Conservation (phyloP, 23 red algal genomes). For the Gracilariopsis chorda region DNA sequence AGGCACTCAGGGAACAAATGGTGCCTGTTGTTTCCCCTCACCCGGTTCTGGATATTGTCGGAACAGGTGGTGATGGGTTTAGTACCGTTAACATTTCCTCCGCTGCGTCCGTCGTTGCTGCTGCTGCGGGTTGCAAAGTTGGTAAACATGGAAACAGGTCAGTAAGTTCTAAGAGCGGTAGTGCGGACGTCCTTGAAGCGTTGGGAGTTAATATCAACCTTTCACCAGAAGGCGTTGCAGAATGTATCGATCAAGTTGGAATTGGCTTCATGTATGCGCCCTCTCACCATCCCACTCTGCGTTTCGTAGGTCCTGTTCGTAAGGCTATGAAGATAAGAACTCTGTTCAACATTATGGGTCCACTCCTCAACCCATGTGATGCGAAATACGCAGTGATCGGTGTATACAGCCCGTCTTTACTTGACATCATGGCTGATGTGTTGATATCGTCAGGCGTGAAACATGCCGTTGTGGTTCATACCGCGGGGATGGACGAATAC, state of each 20-base stretch:
- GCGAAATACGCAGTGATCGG: constrained; percentile 78
- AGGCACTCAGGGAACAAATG: constrained; percentile 57
- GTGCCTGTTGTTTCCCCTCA: constrained; percentile 28
- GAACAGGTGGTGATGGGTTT: constrained; percentile 93
- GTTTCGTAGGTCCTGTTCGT: constrained; percentile 63
- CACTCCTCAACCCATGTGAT: constrained; percentile 83
- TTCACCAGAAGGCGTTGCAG: constrained; percentile 50
- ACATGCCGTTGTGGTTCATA: constrained; percentile 81
- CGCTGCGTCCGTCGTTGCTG: constrained; percentile 80
- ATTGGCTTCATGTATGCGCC: constrained; percentile 98
- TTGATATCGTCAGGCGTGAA: constrained; percentile 62
- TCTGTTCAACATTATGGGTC: constrained; percentile 89
- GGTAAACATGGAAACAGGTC: constrained; percentile 96
- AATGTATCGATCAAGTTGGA: constrained; percentile 77
- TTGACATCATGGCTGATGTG: constrained; percentile 83
- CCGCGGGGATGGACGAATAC: constrained; percentile 90
- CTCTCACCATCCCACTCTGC: constrained; percentile 82
- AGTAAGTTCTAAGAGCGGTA: constrained; percentile 77
- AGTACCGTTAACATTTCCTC: constrained; percentile 96
- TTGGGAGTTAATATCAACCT: constrained; percentile 65
- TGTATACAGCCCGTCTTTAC: constrained; percentile 53
- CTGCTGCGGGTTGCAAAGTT: constrained; percentile 83
- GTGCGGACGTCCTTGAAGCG: constrained; percentile 76
- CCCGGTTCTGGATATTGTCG: constrained; percentile 83
- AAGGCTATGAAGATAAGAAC: constrained; percentile 78